These are phyloP conservation scores for Akanthomyces muscarius DNA, from an alignment of 2,329 filamentous ascomycete species.

Conservation along the genomic window DNA sequence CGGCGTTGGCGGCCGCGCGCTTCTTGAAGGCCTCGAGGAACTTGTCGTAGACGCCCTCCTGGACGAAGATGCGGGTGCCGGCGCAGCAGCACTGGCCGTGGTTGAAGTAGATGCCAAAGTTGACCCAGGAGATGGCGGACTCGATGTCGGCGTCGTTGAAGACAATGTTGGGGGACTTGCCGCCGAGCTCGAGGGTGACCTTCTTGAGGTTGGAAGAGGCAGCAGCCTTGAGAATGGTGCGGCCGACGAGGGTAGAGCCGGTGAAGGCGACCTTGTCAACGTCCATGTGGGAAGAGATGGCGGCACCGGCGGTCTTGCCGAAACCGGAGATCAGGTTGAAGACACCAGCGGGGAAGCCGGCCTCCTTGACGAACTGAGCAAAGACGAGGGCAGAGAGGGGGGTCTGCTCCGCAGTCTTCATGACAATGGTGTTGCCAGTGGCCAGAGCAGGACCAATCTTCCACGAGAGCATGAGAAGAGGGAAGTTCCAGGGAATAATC, in stretches of 20 bases:
- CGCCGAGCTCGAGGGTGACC: slow-evolving; percentile 70
- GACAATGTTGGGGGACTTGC: slow-evolving; percentile 73
- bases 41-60: slow-evolving; percentile 78
- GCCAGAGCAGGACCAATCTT: slow-evolving; percentile 70
- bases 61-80: slow-evolving; percentile 74
- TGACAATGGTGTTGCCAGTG: slow-evolving; percentile 63
- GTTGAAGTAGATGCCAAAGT: slow-evolving; percentile 60
- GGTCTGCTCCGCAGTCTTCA: slow-evolving; percentile 72
- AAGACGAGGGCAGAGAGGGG: slow-evolving; percentile 63
- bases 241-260: slow-evolving; percentile 65
- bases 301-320: slow-evolving; percentile 70
- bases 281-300: slow-evolving; percentile 68
- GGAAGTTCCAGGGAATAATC: slow-evolving; percentile 84
- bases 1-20: slow-evolving; percentile 64
- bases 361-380: slow-evolving; percentile 62
- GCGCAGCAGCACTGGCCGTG: slow-evolving; percentile 63
- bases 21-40: slow-evolving; percentile 73
- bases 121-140: slow-evolving; percentile 69
- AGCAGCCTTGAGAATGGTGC: slow-evolving; percentile 71
- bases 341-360: slow-evolving; percentile 70
- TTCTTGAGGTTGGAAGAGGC: slow-evolving; percentile 71
- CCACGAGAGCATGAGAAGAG: slow-evolving; percentile 71
- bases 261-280: slow-evolving; percentile 77
- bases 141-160: slow-evolving; percentile 71
- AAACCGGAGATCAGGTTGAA: slow-evolving; percentile 71